A percentile compares a stretch with the other conserved stretches of the same genome.
Conservation (phyloP, 805 yeast genomes). For the Jamesozyma spencerorum region DNA sequence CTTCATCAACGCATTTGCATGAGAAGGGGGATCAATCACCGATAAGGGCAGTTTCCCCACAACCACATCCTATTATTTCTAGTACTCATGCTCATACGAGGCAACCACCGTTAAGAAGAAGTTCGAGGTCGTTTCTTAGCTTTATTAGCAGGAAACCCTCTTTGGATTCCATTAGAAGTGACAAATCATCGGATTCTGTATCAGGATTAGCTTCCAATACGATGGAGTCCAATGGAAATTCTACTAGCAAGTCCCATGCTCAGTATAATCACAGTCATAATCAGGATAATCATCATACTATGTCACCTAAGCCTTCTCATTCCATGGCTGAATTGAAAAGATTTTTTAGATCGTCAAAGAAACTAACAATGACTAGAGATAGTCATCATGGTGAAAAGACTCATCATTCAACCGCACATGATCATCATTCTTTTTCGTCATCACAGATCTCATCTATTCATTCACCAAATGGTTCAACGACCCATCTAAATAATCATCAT, state of each 20-base stretch:
- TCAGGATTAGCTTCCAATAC: slow-evolving; percentile 11
- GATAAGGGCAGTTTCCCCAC: background rate
- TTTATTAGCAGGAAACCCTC: slow-evolving; percentile 27
- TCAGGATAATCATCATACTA: background rate
- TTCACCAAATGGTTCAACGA: background rate
- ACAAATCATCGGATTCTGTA: slow-evolving; percentile 22
- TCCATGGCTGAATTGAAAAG: slow-evolving; percentile 68
- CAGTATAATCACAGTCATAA: slow-evolving; percentile 2
- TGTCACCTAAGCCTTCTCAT: slow-evolving; percentile 22
- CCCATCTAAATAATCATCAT: slow-evolving; percentile 7
- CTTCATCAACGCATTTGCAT: slow-evolving; percentile 7
- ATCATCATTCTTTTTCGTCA: slow-evolving; percentile 5
- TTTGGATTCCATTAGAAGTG: slow-evolving; percentile 26
- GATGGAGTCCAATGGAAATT: slow-evolving; percentile 1
- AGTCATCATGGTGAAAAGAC: background rate
- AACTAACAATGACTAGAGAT: slow-evolving; percentile 7
- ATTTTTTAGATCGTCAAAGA: slow-evolving; percentile 49
- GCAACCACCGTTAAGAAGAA: slow-evolving; percentile 13
- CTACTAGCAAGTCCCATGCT: slow-evolving; percentile 1
- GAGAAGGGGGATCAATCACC: background rate
- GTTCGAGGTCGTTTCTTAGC: slow-evolving; percentile 24
- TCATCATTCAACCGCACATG: slow-evolving; percentile 1
- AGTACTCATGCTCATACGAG: background rate
- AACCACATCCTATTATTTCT: background rate
- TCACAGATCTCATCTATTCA: background rate